These are phyloP conservation scores for Pelargonium nanum DNA, from an alignment of 345 rosid genomes.

Conservation along the genomic window DNA sequence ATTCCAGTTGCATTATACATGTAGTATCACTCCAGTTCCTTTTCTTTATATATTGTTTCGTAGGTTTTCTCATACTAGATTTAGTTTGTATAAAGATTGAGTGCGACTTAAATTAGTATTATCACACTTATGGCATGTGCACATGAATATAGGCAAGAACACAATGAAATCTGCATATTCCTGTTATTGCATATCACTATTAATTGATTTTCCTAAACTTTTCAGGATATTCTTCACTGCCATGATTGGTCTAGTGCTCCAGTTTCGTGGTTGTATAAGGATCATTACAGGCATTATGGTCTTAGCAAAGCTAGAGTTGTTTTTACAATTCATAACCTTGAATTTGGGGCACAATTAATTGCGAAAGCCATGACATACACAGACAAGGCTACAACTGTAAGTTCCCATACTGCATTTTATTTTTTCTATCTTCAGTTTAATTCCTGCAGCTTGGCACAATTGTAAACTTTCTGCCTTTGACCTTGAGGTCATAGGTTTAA, in stretches of 20 bases:
- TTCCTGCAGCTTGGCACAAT: not conserved
- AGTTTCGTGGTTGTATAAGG: conserved; percentile 78
- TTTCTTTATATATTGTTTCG: no score
- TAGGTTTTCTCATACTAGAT: not conserved
- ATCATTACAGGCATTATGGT: conserved; percentile 62
- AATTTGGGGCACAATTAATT: conserved; percentile 63
- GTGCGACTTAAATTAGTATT: not conserved
- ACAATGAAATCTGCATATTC: not conserved
- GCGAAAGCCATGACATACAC: conserved; percentile 71
- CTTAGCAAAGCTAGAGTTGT: conserved; percentile 72
- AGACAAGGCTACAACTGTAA: conserved; percentile 87
- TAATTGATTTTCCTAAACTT: conserved; percentile 5
- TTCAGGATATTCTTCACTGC: conserved; percentile 91
- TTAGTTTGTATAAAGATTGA: not conserved
- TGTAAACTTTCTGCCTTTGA: no score
- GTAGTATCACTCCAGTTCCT: no score
- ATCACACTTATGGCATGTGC: not conserved
- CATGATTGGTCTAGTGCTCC: conserved; percentile 98
- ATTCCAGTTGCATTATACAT: no score
- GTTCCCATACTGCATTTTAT: conserved; percentile 11
- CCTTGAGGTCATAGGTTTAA: no score
- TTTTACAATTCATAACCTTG: conserved; percentile 89
- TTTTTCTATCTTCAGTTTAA: not conserved
- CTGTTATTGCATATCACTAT: not conserved
- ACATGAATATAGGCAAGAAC: not conserved